A percentile compares a stretch with the other conserved stretches of the same genome.
These are phyloP conservation scores for Lanmaoa pseudosensibilis DNA, from an alignment of 768 basidiomycete species.

Conservation along the genomic window DNA sequence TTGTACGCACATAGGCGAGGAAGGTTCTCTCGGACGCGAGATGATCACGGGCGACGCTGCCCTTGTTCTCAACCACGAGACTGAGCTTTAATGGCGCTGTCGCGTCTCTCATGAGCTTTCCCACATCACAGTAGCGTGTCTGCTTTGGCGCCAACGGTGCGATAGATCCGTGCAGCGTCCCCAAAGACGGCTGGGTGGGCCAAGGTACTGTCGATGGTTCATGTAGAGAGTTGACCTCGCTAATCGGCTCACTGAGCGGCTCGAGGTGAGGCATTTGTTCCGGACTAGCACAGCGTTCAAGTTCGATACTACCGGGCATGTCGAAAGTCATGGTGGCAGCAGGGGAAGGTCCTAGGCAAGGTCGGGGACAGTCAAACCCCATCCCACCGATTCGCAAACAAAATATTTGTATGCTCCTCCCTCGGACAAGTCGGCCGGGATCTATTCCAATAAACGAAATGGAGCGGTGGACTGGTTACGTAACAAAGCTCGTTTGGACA, in stretches of 20 bases:
- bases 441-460: neutral
- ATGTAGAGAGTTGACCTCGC: neutral
- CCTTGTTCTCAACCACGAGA: slow-evolving; percentile 53
- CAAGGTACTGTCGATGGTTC: neutral
- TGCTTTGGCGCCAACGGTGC: neutral
- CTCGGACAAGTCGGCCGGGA: slow-evolving; percentile 7
- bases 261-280: slow-evolving; percentile 26
- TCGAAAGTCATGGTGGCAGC: neutral
- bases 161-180: neutral
- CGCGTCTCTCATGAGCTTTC: neutral
- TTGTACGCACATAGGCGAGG: slow-evolving; percentile 64
- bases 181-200: neutral
- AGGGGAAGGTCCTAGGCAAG: neutral
- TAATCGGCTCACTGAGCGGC: slow-evolving; percentile 15
- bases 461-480: neutral
- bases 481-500: neutral
- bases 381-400: neutral
- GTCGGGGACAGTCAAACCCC: neutral
- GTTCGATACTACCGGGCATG: slow-evolving; percentile 15
- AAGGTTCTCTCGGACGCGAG: slow-evolving; percentile 64
- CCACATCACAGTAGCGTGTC: neutral
- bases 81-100: slow-evolving; percentile 19
- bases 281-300: slow-evolving; percentile 1
- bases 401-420: neutral
- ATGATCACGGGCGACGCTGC: slow-evolving; percentile 65